These are phyloP conservation scores for Umbelopsis sp. DNA, from an alignment of 192 early-diverging fungal genomes.

Conservation along the genomic window DNA sequence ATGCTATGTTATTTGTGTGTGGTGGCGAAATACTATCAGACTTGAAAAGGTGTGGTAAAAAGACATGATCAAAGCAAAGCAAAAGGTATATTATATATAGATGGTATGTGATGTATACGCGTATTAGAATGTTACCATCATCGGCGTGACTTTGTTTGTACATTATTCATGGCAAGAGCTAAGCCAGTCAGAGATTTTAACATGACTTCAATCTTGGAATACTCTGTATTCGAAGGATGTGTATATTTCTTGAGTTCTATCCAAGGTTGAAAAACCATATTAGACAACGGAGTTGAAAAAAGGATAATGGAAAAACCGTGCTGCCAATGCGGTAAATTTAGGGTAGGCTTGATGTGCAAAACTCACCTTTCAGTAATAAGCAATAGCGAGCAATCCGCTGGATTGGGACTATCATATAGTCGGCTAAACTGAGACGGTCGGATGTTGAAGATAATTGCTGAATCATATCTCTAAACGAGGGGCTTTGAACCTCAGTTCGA, in stretches of 20 bases:
- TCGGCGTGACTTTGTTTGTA: constrained; percentile 19
- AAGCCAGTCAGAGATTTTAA: constrained; percentile 26
- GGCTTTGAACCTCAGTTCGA: constrained; percentile 27
- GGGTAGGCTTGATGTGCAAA: no score
- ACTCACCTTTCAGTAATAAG: constrained; percentile 56
- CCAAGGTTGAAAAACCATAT: background rate
- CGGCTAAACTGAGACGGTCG: constrained; percentile 61
- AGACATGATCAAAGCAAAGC: no score
- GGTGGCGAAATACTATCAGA: no score
- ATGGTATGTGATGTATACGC: no score
- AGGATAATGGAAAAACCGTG: no score
- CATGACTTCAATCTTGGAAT: constrained; percentile 21
- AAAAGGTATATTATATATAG: background rate
- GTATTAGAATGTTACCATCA: no score
- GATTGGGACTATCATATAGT: constrained; percentile 75
- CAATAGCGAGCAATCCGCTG: constrained; percentile 77
- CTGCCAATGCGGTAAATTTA: no score
- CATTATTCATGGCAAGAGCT: constrained; percentile 34
- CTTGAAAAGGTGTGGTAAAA: no score
- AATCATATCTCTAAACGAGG: constrained; percentile 31
- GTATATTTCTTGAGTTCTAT: constrained; percentile 42
- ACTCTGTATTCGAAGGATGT: constrained; percentile 23
- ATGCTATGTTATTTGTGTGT: no score
- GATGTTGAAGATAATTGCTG: constrained; percentile 31
- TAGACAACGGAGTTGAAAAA: no score